A percentile compares a stretch with the other conserved stretches of the same genome.
Evolutionary conservation across 257 asterid species (phyloP).

Genomic region (Plectranthus barbatus): DNA sequence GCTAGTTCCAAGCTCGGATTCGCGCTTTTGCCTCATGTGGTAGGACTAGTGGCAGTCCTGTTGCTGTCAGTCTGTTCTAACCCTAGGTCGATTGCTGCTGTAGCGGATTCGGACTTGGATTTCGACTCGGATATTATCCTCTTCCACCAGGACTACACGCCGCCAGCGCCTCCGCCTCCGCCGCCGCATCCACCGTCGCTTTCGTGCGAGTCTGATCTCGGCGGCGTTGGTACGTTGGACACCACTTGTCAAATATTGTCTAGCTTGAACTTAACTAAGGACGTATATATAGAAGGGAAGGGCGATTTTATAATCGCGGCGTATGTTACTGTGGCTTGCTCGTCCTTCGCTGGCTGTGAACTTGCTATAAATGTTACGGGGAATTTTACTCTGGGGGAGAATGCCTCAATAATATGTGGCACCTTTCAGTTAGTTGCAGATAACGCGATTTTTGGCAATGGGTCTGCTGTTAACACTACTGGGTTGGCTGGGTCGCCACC

Average conservation of each 20-base stretch:
- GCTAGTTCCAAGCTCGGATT: conserved; percentile 25
- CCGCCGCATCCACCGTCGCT: no score
- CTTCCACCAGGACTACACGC: conserved; percentile 89
- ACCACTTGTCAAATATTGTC: conserved; percentile 77
- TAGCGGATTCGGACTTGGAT: conserved; percentile 25
- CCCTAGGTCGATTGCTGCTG: conserved; percentile 33
- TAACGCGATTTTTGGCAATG: conserved; percentile 55
- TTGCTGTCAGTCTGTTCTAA: conserved; percentile 22
- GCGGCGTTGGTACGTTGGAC: conserved; percentile 85
- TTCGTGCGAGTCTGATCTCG: conserved; percentile 80
- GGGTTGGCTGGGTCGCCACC: conserved; percentile 88
- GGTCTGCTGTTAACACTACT: conserved; percentile 71
- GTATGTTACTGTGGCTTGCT: conserved; percentile 57
- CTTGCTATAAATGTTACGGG: conserved; percentile 65
- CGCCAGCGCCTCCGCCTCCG: conserved; percentile 99
- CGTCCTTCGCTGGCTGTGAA: conserved; percentile 72
- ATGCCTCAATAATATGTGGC: conserved; percentile 49
- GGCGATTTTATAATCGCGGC: conserved; percentile 77
- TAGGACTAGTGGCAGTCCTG: conserved; percentile 22
- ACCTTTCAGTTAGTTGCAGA: conserved; percentile 55
- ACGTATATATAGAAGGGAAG: conserved; percentile 79
- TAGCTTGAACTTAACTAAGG: conserved; percentile 51
- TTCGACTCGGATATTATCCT: conserved; percentile 45
- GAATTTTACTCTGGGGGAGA: conserved; percentile 57
- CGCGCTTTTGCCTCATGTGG: conserved; percentile 9